A percentile compares a stretch with the other conserved stretches of the same genome.
phyloP scores from a whole-genome alignment of 768 basidiomycete species.

The Galerina sulciceps region DNA sequence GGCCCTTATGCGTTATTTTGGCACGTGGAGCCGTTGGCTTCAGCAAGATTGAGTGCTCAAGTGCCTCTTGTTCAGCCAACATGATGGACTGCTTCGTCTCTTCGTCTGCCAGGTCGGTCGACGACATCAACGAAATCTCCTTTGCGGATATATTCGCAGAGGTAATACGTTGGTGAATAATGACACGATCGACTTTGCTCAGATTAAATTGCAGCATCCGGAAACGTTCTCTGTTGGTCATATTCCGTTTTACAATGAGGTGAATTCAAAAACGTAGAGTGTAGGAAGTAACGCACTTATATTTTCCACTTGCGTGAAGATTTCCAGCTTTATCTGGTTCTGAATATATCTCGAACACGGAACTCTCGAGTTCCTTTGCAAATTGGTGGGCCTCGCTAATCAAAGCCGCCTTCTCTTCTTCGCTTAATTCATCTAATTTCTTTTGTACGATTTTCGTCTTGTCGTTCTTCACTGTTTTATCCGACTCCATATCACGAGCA shows the following conservation, averaged over 20 bases:
- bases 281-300: constrained; percentile 60
- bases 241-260: neutral
- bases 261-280: constrained; percentile 10
- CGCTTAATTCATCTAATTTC: constrained; percentile 56
- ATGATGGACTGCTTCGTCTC: constrained; percentile 84
- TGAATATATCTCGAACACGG: constrained; percentile 74
- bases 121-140: constrained; percentile 83
- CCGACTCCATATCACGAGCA: constrained; percentile 11
- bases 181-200: constrained; percentile 78
- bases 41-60: constrained; percentile 84
- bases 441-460: constrained; percentile 38
- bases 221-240: constrained; percentile 76
- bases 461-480: neutral
- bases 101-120: constrained; percentile 88
- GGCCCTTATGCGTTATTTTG: constrained; percentile 92
- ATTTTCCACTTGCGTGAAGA: constrained; percentile 70
- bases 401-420: constrained; percentile 61
- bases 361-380: constrained; percentile 74
- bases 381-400: constrained; percentile 64
- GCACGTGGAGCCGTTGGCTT: constrained; percentile 68
- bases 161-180: constrained; percentile 80
- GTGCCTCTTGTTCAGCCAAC: constrained; percentile 78
- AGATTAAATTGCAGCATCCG: constrained; percentile 90
- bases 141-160: constrained; percentile 66
- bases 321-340: constrained; percentile 77